Base-by-base conservation (phyloP, 2,329 filamentous ascomycete species). In the Juglanconis juglandina region DNA sequence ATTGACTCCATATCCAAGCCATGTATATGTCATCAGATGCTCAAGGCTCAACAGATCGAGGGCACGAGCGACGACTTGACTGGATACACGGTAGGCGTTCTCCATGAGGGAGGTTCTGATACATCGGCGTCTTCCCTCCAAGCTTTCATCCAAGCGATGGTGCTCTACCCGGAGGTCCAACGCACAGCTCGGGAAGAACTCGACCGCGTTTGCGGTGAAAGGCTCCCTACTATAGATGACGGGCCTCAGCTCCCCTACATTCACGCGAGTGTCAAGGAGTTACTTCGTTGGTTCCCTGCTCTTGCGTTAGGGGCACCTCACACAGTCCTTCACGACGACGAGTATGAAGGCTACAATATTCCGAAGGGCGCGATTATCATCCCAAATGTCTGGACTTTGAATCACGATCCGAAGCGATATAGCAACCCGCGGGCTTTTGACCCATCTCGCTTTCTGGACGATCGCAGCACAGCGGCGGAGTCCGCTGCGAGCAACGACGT, bases 71-170 rank as follows among this genome's bases (percentile, higher is more conserved):
- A 75, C 42, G 69, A 68, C 14, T 62, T 70, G 63, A 68, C 69
- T 60, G 62, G 65, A 14, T 74, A 73, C 60, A 70, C 73, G 39
- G 68, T 69, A 0, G 73, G 73, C 32, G 71, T 72, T 3, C 67
- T 75, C 0, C 72, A 76, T 24, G 72, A 73, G 39, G 76, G 69
- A 8, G 77, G 72, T 24, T 73, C 74, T 5, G 79, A 78, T 65
- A 82, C 78, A 1, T 77, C 75, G 2, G 71, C 72, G 35, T 68
- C 68, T 41, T 75, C 71, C 0, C 70, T 81, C 4, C 68, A 74
- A 44, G 72, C 69, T 4, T 79, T 81, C 63, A 68, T 79, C 1
- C 69, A 77, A 30, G 81, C 81, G 7, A 80, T 83, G 78, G 48
- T 70, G 3, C 70, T 76, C 6, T 75, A 76, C 39, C 46, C 46